A percentile compares a stretch with the other conserved stretches of the same genome.
These are phyloP conservation scores for Aspergillus neotritici DNA, from an alignment of 2,329 filamentous ascomycete species.

Conservation along the genomic window DNA sequence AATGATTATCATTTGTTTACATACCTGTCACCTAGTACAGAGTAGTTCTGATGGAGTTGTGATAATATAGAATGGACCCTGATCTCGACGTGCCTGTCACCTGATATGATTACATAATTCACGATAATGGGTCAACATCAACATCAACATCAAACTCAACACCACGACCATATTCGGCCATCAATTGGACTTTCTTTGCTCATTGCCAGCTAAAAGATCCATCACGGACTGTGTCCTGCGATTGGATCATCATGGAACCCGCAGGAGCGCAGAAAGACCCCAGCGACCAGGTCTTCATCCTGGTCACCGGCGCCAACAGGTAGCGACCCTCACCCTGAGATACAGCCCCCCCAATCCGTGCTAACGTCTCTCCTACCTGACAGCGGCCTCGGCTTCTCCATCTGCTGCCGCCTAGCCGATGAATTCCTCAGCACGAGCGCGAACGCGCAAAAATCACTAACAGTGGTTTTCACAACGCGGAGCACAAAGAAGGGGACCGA, in stretches of 20 bases:
- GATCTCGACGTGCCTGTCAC: too few species aligned
- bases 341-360: not conserved
- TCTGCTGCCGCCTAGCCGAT: constrained; percentile 78
- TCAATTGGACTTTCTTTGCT: too few species aligned
- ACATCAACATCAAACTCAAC: too few species aligned
- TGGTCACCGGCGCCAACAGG: constrained; percentile 86
- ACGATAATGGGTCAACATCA: too few species aligned
- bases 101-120: too few species aligned
- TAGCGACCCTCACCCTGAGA: constrained; percentile 35
- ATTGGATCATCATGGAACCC: constrained; percentile 12
- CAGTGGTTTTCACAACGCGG: constrained; percentile 79
- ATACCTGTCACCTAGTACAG: too few species aligned
- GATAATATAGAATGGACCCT: too few species aligned
- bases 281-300: constrained; percentile 42
- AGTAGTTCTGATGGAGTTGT: too few species aligned
- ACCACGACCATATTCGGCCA: too few species aligned
- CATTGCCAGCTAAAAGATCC: too few species aligned
- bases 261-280: constrained; percentile 3
- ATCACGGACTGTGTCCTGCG: not conserved
- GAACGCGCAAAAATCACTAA: constrained; percentile 58
- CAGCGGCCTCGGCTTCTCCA: constrained; percentile 82
- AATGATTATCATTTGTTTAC: too few species aligned
- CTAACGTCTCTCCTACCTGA: not conserved
- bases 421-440: constrained; percentile 72
- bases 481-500: constrained; percentile 66